These are phyloP conservation scores for Didymella exigua DNA, from an alignment of 2,329 filamentous ascomycete genomes.

Conservation along the genomic window DNA sequence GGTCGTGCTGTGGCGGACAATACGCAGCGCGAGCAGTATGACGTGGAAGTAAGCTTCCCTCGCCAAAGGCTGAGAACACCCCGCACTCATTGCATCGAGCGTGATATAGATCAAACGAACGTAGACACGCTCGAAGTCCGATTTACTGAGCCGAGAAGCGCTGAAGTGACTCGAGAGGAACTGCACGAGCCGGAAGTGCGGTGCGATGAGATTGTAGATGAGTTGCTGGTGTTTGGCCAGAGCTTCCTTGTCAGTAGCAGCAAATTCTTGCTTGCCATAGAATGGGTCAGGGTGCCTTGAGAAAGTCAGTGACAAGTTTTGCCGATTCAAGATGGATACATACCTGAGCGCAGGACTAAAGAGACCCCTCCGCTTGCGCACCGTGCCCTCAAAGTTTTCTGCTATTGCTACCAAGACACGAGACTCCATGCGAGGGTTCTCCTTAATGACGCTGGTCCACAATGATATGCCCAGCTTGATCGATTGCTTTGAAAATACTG, in stretches of 20 bases:
- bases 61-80: conserved; percentile 80
- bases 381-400: conserved; percentile 86
- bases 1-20: conserved; percentile 73
- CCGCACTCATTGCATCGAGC: conserved; percentile 67
- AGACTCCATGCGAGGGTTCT: conserved; percentile 87
- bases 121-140: conserved; percentile 81
- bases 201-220: conserved; percentile 82
- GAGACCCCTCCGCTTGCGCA: conserved; percentile 77
- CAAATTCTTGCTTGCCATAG: conserved; percentile 88
- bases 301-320: conserved; percentile 36
- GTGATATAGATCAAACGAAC: conserved; percentile 80
- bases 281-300: conserved; percentile 78
- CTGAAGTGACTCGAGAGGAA: conserved; percentile 96
- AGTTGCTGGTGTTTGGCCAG: conserved; percentile 77
- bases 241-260: conserved; percentile 80
- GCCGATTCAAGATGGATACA: conserved; percentile 32
- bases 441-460: conserved; percentile 96
- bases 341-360: conserved; percentile 75
- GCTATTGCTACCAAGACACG: conserved; percentile 85
- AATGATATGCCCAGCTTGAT: conserved; percentile 94
- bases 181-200: conserved; percentile 83
- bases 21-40: conserved; percentile 78
- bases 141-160: conserved; percentile 82
- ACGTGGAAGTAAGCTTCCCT: conserved; percentile 92
- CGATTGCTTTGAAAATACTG: conserved; percentile 90